Percentiles rank a stretch among this genome's conserved stretches.
These are phyloP conservation scores for Cyclostephanos invisitatus DNA, from an alignment of 108 stramenopile genomes.

Conservation along the genomic window DNA sequence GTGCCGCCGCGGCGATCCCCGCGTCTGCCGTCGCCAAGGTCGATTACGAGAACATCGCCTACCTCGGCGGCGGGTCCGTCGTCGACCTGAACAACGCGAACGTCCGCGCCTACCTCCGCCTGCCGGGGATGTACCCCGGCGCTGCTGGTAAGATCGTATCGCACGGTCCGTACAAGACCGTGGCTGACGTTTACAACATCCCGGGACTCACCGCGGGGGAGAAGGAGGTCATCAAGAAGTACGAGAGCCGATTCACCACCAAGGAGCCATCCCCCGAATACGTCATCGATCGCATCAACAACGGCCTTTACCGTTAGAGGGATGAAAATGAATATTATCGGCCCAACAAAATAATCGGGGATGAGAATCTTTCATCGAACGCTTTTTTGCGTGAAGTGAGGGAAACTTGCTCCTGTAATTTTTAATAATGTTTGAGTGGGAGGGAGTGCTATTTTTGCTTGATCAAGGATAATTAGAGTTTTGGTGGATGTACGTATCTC, in stretches of 20 bases:
- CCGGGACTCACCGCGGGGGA: constrained; percentile 84
- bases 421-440: constrained; percentile 18
- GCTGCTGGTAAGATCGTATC: constrained; percentile 95
- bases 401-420: constrained; percentile 6
- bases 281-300: constrained; percentile 95
- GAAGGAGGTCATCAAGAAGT: constrained; percentile 97
- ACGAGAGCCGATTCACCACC: constrained; percentile 90
- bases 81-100: constrained; percentile 98
- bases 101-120: constrained; percentile 95
- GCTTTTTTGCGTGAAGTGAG: background rate
- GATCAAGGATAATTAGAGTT: background rate
- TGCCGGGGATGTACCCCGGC: constrained; percentile 95
- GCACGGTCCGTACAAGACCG: constrained; percentile 95
- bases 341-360: too few relatives aligned
- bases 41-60: constrained; percentile 81
- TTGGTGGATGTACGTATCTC: background rate
- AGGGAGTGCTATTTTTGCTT: constrained; percentile 3
- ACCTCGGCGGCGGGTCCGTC: constrained; percentile 76
- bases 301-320: constrained; percentile 93
- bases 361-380: background rate
- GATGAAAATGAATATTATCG: background rate
- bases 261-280: constrained; percentile 79
- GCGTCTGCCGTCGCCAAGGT: constrained; percentile 77
- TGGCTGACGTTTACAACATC: constrained; percentile 94
- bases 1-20: constrained; percentile 70